Conservation (phyloP, 306 rosid species). For the Cucurbita maxima region DNA sequence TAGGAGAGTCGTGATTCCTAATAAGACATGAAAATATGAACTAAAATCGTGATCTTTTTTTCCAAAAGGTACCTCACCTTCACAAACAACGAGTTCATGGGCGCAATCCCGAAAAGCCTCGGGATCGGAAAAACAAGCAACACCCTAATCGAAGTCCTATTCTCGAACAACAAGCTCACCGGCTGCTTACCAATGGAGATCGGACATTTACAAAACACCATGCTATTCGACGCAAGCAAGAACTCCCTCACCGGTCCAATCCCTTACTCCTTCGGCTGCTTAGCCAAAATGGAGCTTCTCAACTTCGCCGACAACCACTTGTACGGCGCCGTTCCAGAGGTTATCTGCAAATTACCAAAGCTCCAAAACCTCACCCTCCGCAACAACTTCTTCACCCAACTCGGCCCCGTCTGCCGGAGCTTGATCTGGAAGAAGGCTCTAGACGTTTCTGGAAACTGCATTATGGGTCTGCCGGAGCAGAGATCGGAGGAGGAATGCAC, state of each 20-base stretch:
- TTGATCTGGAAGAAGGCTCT: constrained; percentile 24
- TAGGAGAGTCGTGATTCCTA: too few species aligned
- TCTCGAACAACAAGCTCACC: constrained; percentile 27
- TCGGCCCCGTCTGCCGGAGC: constrained; percentile 50
- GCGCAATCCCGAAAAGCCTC: constrained; percentile 42
- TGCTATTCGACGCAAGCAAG: constrained; percentile 40
- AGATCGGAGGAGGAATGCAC: constrained; percentile 17
- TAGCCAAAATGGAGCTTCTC: constrained; percentile 26
- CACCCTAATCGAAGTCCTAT: constrained; percentile 53
- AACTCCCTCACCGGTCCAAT: constrained; percentile 46
- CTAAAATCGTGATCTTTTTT: too few species aligned
- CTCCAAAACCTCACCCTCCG: constrained; percentile 22
- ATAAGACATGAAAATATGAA: too few species aligned
- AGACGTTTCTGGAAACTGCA: constrained; percentile 42
- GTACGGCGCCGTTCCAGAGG: constrained; percentile 47
- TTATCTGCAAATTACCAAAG: constrained; percentile 28
- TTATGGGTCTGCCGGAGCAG: constrained; percentile 34
- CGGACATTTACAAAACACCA: constrained; percentile 28
- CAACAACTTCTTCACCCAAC: constrained; percentile 34
- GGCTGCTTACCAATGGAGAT: constrained; percentile 65
- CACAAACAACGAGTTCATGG: constrained; percentile 43
- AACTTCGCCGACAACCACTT: constrained; percentile 29
- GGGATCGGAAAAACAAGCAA: constrained; percentile 16
- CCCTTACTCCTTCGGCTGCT: constrained; percentile 51
- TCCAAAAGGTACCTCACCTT: constrained; percentile 21